Base-by-base conservation (phyloP, 1,284 basidiomycete genomes). In the Peniophora sp. region DNA sequence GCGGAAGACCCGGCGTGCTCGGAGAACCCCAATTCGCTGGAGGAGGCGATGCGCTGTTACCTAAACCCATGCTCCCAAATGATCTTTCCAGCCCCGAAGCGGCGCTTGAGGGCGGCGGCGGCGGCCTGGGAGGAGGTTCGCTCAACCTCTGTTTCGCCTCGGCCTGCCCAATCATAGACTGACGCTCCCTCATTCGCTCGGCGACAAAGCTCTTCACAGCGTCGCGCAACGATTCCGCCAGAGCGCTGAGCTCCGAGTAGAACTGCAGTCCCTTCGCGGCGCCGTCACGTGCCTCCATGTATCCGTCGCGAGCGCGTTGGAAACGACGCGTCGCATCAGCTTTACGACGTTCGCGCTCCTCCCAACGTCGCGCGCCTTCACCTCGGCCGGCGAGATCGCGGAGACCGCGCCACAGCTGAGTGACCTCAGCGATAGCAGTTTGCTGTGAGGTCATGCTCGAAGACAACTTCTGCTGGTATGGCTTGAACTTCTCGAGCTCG, bases 401-500 rank as follows among this genome's bases (percentile, higher is more conserved):
- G 27, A 92, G 72, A 3, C 69, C 69, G 55, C 88, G 85, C 76
- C 88, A 89, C 8, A 88, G 66, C 14, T 74, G 67, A 15, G 81
- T 74, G 3, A 95, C 71, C 55, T 92, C 87, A 48, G 85, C 76
- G 11, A 97, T 61, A 0, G 82, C 74, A 12, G 74, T 64, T 56
- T 89, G 81, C 57, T 96, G 89, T 32, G 89, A 85, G 48, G 86
- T 81, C 2, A 91, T 73, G 0, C 90, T 91, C 1, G 86, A 76
- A 2, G 79, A 71, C 1, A 97, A 72, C 3, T 92, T 81, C 47
- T 87, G 81, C 65, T 97, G 93, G 62, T 92, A 94, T 1, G 94
- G 91, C 20, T 82, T 78, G 73, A 97, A 98, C 68, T 98, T 98
- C 66, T 97, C 95, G 15, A 98, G 79, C 66, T 98, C 95, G 5